phyloP scores from a whole-genome alignment of 2,329 filamentous ascomycete species.

The Aspergillus novoparasiticus region DNA sequence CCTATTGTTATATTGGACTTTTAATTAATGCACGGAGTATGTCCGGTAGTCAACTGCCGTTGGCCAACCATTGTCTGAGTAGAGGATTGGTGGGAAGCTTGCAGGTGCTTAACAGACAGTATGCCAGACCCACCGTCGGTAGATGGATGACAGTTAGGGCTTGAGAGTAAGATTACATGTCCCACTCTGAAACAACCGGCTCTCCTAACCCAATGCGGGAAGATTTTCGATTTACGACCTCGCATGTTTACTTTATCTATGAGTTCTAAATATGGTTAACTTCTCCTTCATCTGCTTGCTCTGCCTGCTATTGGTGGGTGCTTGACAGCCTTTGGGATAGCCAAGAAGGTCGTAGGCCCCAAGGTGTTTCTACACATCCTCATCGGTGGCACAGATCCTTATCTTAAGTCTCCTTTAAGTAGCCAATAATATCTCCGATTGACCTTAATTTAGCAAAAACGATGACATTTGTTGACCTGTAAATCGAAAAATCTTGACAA shows the following conservation, averaged over 20 bases:
- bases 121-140: constrained; percentile 2
- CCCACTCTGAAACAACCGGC: not conserved
- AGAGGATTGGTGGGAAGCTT: not conserved
- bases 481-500: too few species aligned
- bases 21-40: not conserved
- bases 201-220: not conserved
- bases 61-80: not conserved
- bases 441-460: too few species aligned
- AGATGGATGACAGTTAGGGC: not conserved
- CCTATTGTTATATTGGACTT: not conserved
- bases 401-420: not conserved
- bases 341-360: not conserved
- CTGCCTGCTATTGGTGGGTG: too few species aligned
- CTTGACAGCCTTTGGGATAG: too few species aligned
- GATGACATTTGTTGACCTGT: too few species aligned
- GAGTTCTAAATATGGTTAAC: not conserved
- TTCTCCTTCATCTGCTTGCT: too few species aligned
- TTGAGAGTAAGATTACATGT: not conserved
- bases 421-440: not conserved
- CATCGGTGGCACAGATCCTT: not conserved
- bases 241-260: not conserved
- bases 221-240: not conserved
- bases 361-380: not conserved
- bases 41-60: not conserved
- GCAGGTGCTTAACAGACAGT: not conserved